Conservation (phyloP, 805 yeast genomes). For the Candida ponderosae region DNA sequence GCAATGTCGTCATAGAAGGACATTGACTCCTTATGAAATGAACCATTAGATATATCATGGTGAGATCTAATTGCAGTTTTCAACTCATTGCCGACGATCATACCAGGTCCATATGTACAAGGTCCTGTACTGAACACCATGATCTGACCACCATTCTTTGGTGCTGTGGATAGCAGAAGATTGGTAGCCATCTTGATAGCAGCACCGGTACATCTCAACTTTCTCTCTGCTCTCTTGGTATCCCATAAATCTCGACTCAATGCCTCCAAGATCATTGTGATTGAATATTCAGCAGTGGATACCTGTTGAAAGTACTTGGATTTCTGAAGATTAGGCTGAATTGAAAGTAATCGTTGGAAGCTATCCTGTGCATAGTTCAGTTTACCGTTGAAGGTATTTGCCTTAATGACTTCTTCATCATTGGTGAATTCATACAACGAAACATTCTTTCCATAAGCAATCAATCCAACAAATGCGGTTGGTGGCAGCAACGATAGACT, state of each 20-base stretch:
- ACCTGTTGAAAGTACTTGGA: conserved; percentile 12
- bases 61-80: conserved; percentile 64
- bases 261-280: conserved; percentile 40
- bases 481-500: conserved; percentile 45
- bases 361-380: conserved; percentile 33
- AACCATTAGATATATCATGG: conserved; percentile 46
- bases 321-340: background rate
- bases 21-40: conserved; percentile 33
- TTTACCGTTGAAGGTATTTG: conserved; percentile 46
- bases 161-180: conserved; percentile 28
- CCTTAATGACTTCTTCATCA: conserved; percentile 23
- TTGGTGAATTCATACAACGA: conserved; percentile 44
- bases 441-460: conserved; percentile 54
- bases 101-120: conserved; percentile 60
- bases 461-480: conserved; percentile 46
- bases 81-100: conserved; percentile 44
- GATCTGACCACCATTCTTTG: conserved; percentile 46
- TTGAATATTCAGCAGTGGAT: conserved; percentile 35
- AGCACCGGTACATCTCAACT: conserved; percentile 49
- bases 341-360: background rate
- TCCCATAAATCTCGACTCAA: conserved; percentile 44
- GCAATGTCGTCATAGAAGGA: conserved; percentile 45
- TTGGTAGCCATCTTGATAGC: conserved; percentile 44
- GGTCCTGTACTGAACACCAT: conserved; percentile 56
- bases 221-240: conserved; percentile 35